Evolutionary conservation across 2,329 filamentous ascomycete species (phyloP).

Genomic region (Endoconidiophora laricicola): DNA sequence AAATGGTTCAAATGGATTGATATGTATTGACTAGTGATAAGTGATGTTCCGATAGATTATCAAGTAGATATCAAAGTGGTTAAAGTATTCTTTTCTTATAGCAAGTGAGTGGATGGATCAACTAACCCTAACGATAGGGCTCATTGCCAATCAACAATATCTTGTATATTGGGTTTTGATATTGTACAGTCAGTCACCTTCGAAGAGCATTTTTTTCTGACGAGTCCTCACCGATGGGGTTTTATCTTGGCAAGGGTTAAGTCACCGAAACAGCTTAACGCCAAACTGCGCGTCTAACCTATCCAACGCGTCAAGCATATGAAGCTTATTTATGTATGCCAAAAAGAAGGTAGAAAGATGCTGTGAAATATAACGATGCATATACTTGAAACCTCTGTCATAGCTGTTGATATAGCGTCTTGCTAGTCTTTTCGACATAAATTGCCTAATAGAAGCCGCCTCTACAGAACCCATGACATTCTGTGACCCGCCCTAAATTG

Average conservation of each 20-base stretch:
- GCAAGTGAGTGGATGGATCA: no score
- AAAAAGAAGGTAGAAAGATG: background rate
- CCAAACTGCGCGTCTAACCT: slow-evolving; percentile 1
- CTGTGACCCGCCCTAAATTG: no score
- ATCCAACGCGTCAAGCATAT: background rate
- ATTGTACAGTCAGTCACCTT: background rate
- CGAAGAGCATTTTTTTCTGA: background rate
- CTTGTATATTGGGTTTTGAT: no score
- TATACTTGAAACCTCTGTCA: background rate
- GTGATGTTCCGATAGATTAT: no score
- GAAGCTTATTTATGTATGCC: background rate
- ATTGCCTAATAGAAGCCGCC: background rate
- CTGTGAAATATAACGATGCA: background rate
- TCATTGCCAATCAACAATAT: no score
- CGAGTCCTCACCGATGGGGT: background rate
- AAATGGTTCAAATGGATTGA: no score
- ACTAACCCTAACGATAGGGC: no score
- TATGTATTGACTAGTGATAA: no score
- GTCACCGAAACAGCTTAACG: slow-evolving; percentile 4
- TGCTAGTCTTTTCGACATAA: background rate
- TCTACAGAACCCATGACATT: no score
- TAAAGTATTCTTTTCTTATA: no score
- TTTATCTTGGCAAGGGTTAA: background rate
- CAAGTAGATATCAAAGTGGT: no score
- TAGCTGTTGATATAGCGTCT: background rate